Evolutionary conservation across 208 protist genomes (phyloP).

Genomic region (Porcisia hertigi): DNA sequence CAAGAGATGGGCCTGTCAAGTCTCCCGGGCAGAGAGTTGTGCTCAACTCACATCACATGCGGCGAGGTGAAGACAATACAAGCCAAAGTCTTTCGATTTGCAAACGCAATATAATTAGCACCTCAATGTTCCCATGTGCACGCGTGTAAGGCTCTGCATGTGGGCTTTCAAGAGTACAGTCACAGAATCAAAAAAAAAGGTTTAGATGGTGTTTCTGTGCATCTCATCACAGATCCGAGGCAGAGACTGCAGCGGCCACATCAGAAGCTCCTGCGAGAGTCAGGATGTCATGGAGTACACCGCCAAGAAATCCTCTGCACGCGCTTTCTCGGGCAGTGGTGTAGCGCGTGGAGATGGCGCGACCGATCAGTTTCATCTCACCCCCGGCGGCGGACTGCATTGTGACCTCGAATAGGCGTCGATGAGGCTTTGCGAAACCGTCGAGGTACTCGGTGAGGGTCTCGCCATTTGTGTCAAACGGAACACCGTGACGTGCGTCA

Average conservation of each 20-base stretch:
- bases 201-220: not conserved
- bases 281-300: slow-evolving; percentile 52
- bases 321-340: slow-evolving; percentile 68
- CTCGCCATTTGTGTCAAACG: slow-evolving; percentile 64
- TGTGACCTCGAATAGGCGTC: slow-evolving; percentile 78
- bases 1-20: not conserved
- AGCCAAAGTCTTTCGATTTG: not conserved
- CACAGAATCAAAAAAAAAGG: not conserved
- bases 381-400: slow-evolving; percentile 38
- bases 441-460: slow-evolving; percentile 53
- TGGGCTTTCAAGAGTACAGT: not conserved
- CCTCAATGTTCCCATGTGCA: not conserved
- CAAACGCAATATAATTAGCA: not conserved
- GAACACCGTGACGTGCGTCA: slow-evolving; percentile 78
- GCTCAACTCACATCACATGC: not conserved
- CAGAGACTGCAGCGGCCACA: not conserved
- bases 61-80: not conserved
- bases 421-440: slow-evolving; percentile 45
- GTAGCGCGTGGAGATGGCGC: slow-evolving; percentile 63
- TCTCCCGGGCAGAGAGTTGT: not conserved
- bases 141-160: not conserved
- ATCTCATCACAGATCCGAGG: not conserved
- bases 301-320: slow-evolving; percentile 62
- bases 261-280: slow-evolving; percentile 1
- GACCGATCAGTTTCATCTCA: slow-evolving; percentile 48